These are phyloP conservation scores for Colletotrichum aenigma DNA, from an alignment of 2,329 filamentous ascomycete genomes.

Conservation along the genomic window DNA sequence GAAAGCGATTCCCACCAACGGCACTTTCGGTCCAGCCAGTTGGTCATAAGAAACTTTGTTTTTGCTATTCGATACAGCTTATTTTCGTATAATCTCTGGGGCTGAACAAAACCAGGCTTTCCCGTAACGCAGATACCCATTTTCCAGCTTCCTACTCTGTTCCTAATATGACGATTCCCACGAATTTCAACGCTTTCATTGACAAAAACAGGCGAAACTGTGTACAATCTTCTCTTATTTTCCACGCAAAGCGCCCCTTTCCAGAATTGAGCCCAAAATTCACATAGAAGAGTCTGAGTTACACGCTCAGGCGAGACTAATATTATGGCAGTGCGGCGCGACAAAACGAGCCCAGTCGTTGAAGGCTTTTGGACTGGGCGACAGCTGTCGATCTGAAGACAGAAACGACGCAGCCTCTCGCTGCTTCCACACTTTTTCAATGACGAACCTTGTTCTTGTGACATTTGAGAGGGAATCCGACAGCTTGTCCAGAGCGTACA, in stretches of 20 bases:
- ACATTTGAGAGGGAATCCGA: conserved; percentile 43
- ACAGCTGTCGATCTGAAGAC: conserved; percentile 9
- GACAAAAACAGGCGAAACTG: neutral
- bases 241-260: neutral
- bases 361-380: conserved; percentile 18
- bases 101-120: neutral
- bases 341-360: conserved; percentile 48
- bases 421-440: conserved; percentile 46
- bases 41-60: neutral
- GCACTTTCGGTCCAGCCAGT: conserved; percentile 4
- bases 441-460: conserved; percentile 42
- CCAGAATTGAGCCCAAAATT: neutral
- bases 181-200: neutral
- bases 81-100: neutral
- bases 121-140: neutral
- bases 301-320: conserved; percentile 39
- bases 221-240: neutral
- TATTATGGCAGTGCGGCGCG: conserved; percentile 42
- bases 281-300: neutral
- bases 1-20: conserved; percentile 1
- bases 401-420: conserved; percentile 30
- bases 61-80: neutral
- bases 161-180: neutral
- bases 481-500: conserved; percentile 40
- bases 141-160: neutral